Base-by-base conservation (phyloP, 306 rosid species). In the Cicer bijugum region DNA sequence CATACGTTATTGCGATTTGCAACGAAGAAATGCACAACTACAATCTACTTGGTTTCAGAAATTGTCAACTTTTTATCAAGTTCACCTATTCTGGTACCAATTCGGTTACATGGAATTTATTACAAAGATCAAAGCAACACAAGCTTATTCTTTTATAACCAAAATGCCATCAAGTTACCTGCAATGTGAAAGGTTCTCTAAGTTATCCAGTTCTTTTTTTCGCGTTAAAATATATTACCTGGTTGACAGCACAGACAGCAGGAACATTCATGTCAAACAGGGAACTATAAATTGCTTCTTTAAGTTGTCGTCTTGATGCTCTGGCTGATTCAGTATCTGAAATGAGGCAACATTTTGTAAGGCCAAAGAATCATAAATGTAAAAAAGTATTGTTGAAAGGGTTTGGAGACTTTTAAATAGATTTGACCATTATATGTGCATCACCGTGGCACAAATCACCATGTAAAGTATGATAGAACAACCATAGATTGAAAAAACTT, bases 251-350 rank as follows among this genome's bases (percentile, higher is more conserved):
- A 84, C 97, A 91, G 78, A 91, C 90, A 78, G 89, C 86, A 39
- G 98, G 96, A 77, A 89, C 98, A 71, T 91, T 84, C 94, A 93
- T 83, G 83, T 88, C 92, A 75, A 91, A 93, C 61, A 93, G 71
- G 68, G 87, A 89, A 57, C 85, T 46, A 71, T 82, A 76, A n/a
- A 91, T 85, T 66, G 94, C 85, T 59, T 93, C 91, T 86, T 88
- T 91, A 73, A 93, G 98, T 76, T 93, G 97, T 55, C 50, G 81
- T 68, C 97, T 89, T 0, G 94, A 91, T 78, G 92, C 91, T 89
- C 72, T 88, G 40, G 97, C 92, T 56, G 91, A 74, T 84, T 89
- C 92, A 53, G 96, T 89, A 88, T 93, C 98, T 93, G 84, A 61
- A 73, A 74, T 55, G 75, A 70, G 60, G 50, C 66, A 38, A 75